A percentile compares a stretch with the other conserved stretches of the same genome.
These are phyloP conservation scores for Xylariaceae sp. DNA, from an alignment of 2,329 filamentous ascomycete genomes.

Conservation along the genomic window DNA sequence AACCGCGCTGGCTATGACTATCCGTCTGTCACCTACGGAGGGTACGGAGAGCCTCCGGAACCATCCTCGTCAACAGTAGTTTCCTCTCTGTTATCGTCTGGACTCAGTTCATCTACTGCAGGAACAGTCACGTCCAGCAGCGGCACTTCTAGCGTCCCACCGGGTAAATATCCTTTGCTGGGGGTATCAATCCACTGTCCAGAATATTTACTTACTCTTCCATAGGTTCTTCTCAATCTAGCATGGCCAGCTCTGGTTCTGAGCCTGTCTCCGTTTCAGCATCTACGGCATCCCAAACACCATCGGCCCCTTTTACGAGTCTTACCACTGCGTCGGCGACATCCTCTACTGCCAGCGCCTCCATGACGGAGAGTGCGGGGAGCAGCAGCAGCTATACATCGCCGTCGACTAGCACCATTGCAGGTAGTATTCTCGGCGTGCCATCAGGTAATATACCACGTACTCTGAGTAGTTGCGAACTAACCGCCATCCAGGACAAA, in stretches of 20 bases:
- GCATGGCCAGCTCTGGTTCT: neutral
- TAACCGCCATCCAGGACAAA: neutral
- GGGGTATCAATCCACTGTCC: no score
- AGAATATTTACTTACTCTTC: conserved; percentile 4
- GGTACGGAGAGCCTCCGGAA: conserved; percentile 28
- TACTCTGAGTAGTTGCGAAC: neutral
- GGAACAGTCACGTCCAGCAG: conserved; percentile 7
- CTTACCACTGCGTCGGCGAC: no score
- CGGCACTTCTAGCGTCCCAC: neutral
- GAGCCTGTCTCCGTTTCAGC: neutral
- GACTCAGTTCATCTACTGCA: conserved; percentile 10
- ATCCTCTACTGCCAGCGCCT: conserved; percentile 4
- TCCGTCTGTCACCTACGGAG: conserved; percentile 28
- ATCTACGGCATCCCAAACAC: neutral
- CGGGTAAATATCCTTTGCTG: neutral
- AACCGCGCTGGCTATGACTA: conserved; percentile 27
- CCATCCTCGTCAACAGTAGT: conserved; percentile 17
- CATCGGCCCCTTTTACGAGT: neutral
- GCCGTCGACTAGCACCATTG: conserved; percentile 2
- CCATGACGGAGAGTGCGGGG: conserved; percentile 7
- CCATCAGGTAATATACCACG: conserved; percentile 3
- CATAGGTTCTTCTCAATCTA: conserved; percentile 5
- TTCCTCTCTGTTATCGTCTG: conserved; percentile 12
- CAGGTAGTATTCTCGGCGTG: conserved; percentile 1
- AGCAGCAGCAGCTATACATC: conserved; percentile 7